These are phyloP conservation scores for Macaranga tanarius DNA, from an alignment of 441 rosid genomes.

Conservation along the genomic window DNA sequence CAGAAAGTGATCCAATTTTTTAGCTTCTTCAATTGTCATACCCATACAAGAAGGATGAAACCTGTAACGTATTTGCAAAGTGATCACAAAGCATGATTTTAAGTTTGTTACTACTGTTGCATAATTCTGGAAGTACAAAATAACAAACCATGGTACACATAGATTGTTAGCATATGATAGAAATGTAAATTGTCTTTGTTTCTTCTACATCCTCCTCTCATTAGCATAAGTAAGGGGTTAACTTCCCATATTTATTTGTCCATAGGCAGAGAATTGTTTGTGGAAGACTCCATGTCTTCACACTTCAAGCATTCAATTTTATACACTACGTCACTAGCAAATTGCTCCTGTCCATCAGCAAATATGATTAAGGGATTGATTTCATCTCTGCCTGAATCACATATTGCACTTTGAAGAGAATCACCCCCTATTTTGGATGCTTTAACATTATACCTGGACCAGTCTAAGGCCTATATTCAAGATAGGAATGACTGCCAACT, in stretches of 20 bases:
- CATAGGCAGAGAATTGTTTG: background rate
- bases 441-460: background rate
- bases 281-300: background rate
- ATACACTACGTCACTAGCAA: background rate
- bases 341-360: background rate
- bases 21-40: conserved; percentile 88
- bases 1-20: conserved; percentile 68
- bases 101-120: background rate
- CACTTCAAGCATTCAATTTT: background rate
- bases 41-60: conserved; percentile 62
- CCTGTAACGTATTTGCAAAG: conserved; percentile 39
- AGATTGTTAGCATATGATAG: background rate
- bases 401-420: background rate
- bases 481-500: background rate
- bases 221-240: background rate
- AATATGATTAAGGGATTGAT: background rate
- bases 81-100: conserved; percentile 11
- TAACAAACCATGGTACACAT: background rate
- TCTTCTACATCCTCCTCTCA: background rate
- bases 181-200: background rate
- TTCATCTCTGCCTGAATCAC: background rate
- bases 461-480: background rate
- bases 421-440: background rate
- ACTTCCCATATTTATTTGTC: too few species aligned
- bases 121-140: background rate